Percentiles rank a stretch among this genome's conserved stretches.
phyloP scores from a whole-genome alignment of 805 yeast genomes.

The Wickerhamiella spandovensis region DNA sequence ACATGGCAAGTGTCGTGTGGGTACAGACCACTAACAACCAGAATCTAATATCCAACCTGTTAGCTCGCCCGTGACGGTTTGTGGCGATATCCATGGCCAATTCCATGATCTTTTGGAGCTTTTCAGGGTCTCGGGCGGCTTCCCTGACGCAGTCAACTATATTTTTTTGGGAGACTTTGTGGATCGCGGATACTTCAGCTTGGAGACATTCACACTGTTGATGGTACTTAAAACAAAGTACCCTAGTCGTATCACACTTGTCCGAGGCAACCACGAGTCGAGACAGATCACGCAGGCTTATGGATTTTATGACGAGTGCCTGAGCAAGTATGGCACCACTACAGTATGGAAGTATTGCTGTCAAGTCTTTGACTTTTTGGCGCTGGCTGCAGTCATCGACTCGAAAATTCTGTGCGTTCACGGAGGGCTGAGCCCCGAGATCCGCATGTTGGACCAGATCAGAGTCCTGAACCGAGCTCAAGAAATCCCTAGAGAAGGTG shows the following conservation, averaged over 20 bases:
- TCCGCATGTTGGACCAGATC: conserved; percentile 92
- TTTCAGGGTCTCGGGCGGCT: conserved; percentile 83
- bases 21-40: conserved; percentile 3
- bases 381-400: conserved; percentile 91
- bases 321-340: conserved; percentile 84
- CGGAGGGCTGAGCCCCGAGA: conserved; percentile 95
- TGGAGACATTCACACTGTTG: conserved; percentile 84
- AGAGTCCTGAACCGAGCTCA: conserved; percentile 90
- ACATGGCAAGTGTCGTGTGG: neutral
- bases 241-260: conserved; percentile 75
- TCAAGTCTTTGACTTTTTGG: conserved; percentile 87
- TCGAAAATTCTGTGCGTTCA: conserved; percentile 91
- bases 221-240: conserved; percentile 88
- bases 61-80: conserved; percentile 86
- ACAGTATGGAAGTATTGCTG: conserved; percentile 96
- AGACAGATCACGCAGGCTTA: conserved; percentile 98
- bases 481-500: conserved; percentile 98
- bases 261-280: conserved; percentile 95
- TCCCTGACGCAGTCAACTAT: conserved; percentile 66
- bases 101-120: conserved; percentile 87
- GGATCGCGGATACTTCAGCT: conserved; percentile 91
- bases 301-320: conserved; percentile 93
- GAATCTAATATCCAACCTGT: conserved; percentile 95
- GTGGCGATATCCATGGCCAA: conserved; percentile 90
- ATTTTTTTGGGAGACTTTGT: conserved; percentile 92